Base-by-base conservation (phyloP, 306 rosid genomes). In the Cucurbita moschata region DNA sequence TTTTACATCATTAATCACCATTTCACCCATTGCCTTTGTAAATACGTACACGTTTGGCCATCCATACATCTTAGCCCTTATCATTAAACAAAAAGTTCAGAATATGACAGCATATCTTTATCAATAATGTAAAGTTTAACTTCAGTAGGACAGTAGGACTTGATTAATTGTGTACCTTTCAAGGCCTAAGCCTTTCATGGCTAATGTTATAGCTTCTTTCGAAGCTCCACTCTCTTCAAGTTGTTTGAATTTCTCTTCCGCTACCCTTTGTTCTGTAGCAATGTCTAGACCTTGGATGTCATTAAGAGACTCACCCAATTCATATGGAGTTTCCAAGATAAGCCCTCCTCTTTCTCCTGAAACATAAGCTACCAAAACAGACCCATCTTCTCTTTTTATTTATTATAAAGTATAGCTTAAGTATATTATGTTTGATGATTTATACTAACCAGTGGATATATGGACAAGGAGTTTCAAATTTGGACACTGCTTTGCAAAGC, bases 11-110 rank as follows among this genome's bases (percentile, higher is more conserved):
- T 76, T 89, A 5, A 92, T 35, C 0, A 87, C 30, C 96, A 92
- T 92, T 67, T 92, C 98, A 23, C 80, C 96, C 67, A 92, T 75
- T 52, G 96, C 96, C 77, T 92, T 92, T 1, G 96, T 90, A 72
- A 92, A 92, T 5, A 85, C 96, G 0, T 87, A 92, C 0, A 96
- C 84, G 53, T 90, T 90, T 58, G 98, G 98, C 96, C 98, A 90
- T 73, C 96, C 96, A 46, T 81, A 87, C 23, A 47, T 4, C 56
- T 77, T 84, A 75, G 96, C 90, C 79, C 98, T 92, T 3, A 50
- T 12, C 13, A 1, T 23, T 11, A 11, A 49, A 47, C 12, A 16
- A 54, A n/a, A 19, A 7, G 10, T 54, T 18, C 10, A 54, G 18
- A n/a, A 18, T 19, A 13, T 4, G 1, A 55, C 9, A 55, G 19